Evolutionary conservation across 2,329 filamentous ascomycete genomes (phyloP), one percentile per base, ranked within the genome.

Genomic region (Thelonectria blattea): DNA sequence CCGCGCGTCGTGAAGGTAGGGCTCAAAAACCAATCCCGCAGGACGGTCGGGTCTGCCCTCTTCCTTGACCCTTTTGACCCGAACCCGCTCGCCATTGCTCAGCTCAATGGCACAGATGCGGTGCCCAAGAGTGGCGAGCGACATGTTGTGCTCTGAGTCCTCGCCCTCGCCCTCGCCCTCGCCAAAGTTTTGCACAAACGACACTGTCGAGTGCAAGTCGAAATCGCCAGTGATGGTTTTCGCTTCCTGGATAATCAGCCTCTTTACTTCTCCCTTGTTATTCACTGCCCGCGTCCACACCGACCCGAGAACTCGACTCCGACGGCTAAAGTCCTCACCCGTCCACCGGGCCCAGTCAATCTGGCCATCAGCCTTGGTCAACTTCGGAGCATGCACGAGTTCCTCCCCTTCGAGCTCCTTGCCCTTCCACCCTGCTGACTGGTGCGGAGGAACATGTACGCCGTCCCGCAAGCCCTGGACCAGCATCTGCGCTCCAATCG

Each of bases 401-500:
- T 47, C 48, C 24, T 49, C 22, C 6, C 30, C 73, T 52, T 55
- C 68, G 18, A 59, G 61, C 20, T 65, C 62, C 9, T 37, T 54
- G 9, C 52, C 67, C 56, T 56, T 69, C 73, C 71, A 73, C 27
- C 72, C 72, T 8, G 75, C 71, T 11, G 78, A 73, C 37, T 73
- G 66, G n/a, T 84, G 73, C 1, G 88, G 91, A 2, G 86, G 84
- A 0, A 93, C 77, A 70, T 93, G 93, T 0, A 89, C 65, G 1
- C 86, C 81, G 1, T 82, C 75, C 11, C 82, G 80, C 27, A 98
- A 82, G 0, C 85, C 86, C 11, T 85, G 72, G 1, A 92, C 78
- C 0, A 99, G 85, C 78, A 97, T 84, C 3, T 84, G 72, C 0
- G 90, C 91, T 1, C 91, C 92, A n/a, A 82, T 73, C 0, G 81